Conservation (phyloP, 306 rosid species). For the Castanospermum australe region DNA sequence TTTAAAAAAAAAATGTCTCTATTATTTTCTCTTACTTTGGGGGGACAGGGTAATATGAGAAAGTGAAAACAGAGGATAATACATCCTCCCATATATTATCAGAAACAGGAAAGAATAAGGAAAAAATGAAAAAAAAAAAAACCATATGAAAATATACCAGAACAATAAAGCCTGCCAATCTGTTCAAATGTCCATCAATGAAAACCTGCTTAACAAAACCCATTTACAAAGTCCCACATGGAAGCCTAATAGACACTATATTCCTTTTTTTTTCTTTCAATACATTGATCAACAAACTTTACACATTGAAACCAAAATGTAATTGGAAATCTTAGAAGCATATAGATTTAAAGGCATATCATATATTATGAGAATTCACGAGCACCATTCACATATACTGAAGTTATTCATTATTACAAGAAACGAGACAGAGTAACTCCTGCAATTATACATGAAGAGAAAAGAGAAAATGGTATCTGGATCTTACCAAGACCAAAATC, state of each 20-base stretch:
- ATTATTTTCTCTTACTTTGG: not conserved
- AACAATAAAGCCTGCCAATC: not conserved
- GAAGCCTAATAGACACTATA: not conserved
- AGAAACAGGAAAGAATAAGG: not conserved
- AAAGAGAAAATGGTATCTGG: conserved; percentile 17
- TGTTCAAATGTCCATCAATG: not conserved
- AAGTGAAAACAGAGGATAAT: not conserved
- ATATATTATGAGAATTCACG: not conserved
- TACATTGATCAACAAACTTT: conserved; percentile 7
- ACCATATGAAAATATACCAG: not conserved
- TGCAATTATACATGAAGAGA: conserved; percentile 14
- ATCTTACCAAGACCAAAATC: conserved; percentile 97
- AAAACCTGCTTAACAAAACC: not conserved
- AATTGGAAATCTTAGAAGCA: not conserved
- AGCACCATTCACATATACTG: conserved; percentile 1
- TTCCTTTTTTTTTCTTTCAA: not conserved
- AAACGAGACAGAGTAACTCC: conserved; percentile 19
- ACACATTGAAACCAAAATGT: conserved; percentile 16
- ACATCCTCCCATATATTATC: not conserved
- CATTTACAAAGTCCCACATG: not conserved
- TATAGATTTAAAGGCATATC: not conserved
- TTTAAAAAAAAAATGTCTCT: not conserved
- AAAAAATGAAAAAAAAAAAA: too few species aligned
- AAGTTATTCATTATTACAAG: conserved; percentile 10
- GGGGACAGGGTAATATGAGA: not conserved